Base-by-base conservation (phyloP, 495 filamentous ascomycete species). In the Lasiosphaeria hispida region DNA sequence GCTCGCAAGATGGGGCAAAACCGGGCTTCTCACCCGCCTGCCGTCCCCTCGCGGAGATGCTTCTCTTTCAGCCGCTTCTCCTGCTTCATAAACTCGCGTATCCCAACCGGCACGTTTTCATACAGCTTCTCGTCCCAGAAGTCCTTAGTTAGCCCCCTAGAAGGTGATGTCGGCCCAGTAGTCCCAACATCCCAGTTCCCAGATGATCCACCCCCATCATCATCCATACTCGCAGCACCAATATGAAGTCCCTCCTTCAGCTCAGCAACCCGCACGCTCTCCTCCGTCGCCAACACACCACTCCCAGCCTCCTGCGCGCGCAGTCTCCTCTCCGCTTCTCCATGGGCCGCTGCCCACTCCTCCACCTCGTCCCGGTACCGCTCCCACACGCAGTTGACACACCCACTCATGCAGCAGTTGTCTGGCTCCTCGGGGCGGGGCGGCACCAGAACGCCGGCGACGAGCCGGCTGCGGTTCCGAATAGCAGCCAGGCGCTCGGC, bases 331-430 rank as follows among this genome's bases (percentile, higher is more conserved):
- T 78, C 69, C 11, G 88, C 89, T 66, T 84, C 77, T 43, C 75
- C 70, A 11, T 79, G 76, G 54, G 79, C 76, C 3, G 71, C 75
- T 19, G 85, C 89, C 90, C 91, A 96, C 43, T 88, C 87, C 67
- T 97, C 92, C 74, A 96, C 77, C 55, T 96, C 92, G 59, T 97
- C 92, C 4, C 91, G 78, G 72, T 86, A 96, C 42, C 81, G 77
- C 69, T 97, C 93, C 93, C 93, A 98, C 10, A 96, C 93, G 70
- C 94, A 98, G 69, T 97, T 92, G 33, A 96, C 92, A 69, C 94
- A 98, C 30, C 94, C 94, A 64, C 87, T 91, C 94, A 97, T 98
- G 75, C 94, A 98, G 82, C 94, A 98, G 72, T 97, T 96, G 70
- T 97, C 94, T 11, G 94, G 94, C 70, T 98, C 94, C 51, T 85